Conservation (phyloP, 2,329 filamentous ascomycete species). For the Talaromyces marneffei region DNA sequence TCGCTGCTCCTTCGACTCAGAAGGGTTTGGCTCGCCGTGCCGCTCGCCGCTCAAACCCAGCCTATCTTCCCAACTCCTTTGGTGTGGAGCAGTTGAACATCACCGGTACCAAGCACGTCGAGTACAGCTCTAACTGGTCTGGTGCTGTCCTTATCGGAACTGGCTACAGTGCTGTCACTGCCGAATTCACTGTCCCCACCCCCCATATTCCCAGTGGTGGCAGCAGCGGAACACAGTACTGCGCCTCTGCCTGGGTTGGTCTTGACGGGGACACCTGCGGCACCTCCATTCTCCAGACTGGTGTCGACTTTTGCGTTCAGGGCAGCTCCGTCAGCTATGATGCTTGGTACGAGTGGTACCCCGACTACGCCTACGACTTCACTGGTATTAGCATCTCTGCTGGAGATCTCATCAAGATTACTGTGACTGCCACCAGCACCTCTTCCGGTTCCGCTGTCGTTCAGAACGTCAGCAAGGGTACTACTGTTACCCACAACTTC, state of each 20-base stretch:
- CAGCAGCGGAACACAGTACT: constrained; percentile 30
- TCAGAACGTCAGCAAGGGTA: constrained; percentile 49
- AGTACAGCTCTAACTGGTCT: constrained; percentile 55
- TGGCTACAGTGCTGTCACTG: constrained; percentile 42
- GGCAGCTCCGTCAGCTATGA: constrained; percentile 40
- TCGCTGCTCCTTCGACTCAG: constrained; percentile 10
- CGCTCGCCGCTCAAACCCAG: constrained; percentile 8
- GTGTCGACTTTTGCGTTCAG: constrained; percentile 50
- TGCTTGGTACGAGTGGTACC: constrained; percentile 59
- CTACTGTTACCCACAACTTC: constrained; percentile 50
- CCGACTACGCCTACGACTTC: constrained; percentile 26
- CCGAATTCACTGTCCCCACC: constrained; percentile 48
- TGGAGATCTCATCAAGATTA: constrained; percentile 7
- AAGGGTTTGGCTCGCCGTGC: constrained; percentile 13
- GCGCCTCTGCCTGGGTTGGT: constrained; percentile 53
- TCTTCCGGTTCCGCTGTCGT: constrained; percentile 40
- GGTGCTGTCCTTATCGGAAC: constrained; percentile 51
- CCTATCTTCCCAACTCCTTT: neutral
- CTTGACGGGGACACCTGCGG: constrained; percentile 56
- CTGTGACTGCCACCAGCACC: constrained; percentile 10
- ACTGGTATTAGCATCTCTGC: constrained; percentile 10
- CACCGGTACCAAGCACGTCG: constrained; percentile 3
- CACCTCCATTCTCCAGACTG: constrained; percentile 52
- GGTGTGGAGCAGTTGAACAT: constrained; percentile 8
- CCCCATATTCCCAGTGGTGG: constrained; percentile 38